Evolutionary conservation across 1,284 basidiomycete species (phyloP).

Genomic region (Phellopilus nigrolimitatus): DNA sequence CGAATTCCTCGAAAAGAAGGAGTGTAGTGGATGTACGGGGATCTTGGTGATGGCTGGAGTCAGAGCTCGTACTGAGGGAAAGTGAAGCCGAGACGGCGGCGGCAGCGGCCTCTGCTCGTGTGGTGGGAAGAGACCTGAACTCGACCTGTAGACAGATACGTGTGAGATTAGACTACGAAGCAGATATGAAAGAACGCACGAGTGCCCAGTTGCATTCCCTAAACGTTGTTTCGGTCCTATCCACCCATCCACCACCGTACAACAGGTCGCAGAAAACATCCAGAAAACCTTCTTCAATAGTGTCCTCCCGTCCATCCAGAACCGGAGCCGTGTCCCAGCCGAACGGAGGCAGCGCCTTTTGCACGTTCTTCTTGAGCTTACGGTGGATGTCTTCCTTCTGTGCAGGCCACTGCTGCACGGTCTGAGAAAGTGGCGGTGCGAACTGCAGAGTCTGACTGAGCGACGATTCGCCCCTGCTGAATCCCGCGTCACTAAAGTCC

Average conservation of each 20-base stretch:
- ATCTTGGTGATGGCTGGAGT: slow-evolving; percentile 33
- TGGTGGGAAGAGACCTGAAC: slow-evolving; percentile 64
- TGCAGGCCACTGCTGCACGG: slow-evolving; percentile 66
- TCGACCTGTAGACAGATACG: slow-evolving; percentile 54
- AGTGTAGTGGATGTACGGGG: slow-evolving; percentile 55
- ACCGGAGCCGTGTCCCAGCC: slow-evolving; percentile 83
- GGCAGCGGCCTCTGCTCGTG: not conserved
- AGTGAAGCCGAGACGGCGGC: not conserved
- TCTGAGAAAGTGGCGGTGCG: slow-evolving; percentile 59
- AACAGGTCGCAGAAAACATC: slow-evolving; percentile 85
- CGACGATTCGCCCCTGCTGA: slow-evolving; percentile 69
- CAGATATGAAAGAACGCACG: slow-evolving; percentile 42
- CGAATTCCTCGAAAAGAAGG: slow-evolving; percentile 84
- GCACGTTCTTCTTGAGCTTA: slow-evolving; percentile 72
- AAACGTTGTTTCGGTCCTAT: slow-evolving; percentile 68
- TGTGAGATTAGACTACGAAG: not conserved
- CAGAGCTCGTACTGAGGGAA: slow-evolving; percentile 4
- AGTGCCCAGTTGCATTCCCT: slow-evolving; percentile 89
- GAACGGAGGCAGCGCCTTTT: slow-evolving; percentile 75
- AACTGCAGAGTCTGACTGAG: slow-evolving; percentile 80
- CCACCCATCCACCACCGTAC: slow-evolving; percentile 81
- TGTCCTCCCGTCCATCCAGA: slow-evolving; percentile 57
- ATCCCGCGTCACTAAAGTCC: slow-evolving; percentile 79
- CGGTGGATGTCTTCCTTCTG: slow-evolving; percentile 68
- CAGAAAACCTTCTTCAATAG: slow-evolving; percentile 82